Base-by-base conservation (phyloP, 2,329 filamentous ascomycete species). In the Colletotrichum godetiae region DNA sequence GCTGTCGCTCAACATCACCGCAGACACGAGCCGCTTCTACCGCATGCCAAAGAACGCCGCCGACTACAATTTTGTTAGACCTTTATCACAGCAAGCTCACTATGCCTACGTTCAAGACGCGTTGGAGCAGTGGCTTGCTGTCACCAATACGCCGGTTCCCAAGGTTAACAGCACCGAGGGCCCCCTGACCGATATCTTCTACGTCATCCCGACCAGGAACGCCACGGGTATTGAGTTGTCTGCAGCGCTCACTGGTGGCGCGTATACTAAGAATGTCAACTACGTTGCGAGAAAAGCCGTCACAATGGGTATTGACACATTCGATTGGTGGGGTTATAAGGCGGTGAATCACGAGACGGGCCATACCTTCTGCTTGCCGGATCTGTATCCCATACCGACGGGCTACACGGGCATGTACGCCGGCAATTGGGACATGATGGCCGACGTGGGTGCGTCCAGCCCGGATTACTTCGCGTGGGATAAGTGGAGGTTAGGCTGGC, bases 381-480 rank as follows among this genome's bases (percentile, higher is more conserved):
- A 84, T 60, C 77, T 80, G 61, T 84, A 84, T 70, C 81, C 82
- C 0, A 72, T 78, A 1, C 76, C 80, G 37, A 68, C 74, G 22
- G 75, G 76, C 10, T 71, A 74, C 8, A 80, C 78, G 1, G 79
- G 79, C 0, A 49, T 79, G 4, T 83, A 79, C 64, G 79, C 82
- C 7, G 82, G 82, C 15, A 81, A 82, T 2, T 84, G 81, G 81
- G 79, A 80, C 65, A 72, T 81, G 24, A 84, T 83, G 82, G 82
- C 82, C 13, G 75, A 79, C 19, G 79, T 84, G 35, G 77, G 75
- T 63, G 82, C 80, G 1, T 78, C 77, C 1, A 79, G 77, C 13
- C 81, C 81, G 15, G 81, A 83, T 46, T 83, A 79, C 62, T 83
- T 84, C 42, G 80, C 80, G 2, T 84, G 82, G 82, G 78, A 83